Evolutionary conservation across 306 rosid species (phyloP).

Genomic region (Dalbergia cochinchinensis): DNA sequence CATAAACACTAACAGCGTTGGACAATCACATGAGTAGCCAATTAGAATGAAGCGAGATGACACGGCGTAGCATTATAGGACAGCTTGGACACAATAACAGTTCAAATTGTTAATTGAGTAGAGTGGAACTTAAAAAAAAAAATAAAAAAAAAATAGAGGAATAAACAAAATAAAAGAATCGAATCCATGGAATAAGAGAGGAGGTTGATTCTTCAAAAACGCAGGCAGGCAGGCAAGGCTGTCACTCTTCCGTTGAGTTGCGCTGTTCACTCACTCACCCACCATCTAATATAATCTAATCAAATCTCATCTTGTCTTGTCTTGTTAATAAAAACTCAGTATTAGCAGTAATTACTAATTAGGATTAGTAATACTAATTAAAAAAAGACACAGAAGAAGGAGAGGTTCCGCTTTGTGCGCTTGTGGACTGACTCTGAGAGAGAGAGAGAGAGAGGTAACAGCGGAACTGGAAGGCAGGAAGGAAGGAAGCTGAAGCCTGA

Average conservation of each 20-base stretch:
- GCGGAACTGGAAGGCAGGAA: neutral
- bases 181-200: neutral
- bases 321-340: neutral
- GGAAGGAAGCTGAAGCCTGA: no score
- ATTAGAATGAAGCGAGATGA: constrained; percentile 42
- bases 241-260: neutral
- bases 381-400: neutral
- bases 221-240: neutral
- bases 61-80: constrained; percentile 42
- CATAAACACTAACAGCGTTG: neutral
- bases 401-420: neutral
- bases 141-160: neutral
- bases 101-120: neutral
- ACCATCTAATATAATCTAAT: no score
- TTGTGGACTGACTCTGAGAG: constrained; percentile 19
- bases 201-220: neutral
- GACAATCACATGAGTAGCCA: constrained; percentile 18
- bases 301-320: no score
- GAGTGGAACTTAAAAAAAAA: neutral
- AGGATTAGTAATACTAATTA: neutral
- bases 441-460: neutral
- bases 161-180: neutral
- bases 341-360: neutral
- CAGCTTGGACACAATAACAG: constrained; percentile 23
- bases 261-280: neutral